These are phyloP conservation scores for Cercospora sesami DNA, from an alignment of 2,329 filamentous ascomycete species.

Conservation along the genomic window DNA sequence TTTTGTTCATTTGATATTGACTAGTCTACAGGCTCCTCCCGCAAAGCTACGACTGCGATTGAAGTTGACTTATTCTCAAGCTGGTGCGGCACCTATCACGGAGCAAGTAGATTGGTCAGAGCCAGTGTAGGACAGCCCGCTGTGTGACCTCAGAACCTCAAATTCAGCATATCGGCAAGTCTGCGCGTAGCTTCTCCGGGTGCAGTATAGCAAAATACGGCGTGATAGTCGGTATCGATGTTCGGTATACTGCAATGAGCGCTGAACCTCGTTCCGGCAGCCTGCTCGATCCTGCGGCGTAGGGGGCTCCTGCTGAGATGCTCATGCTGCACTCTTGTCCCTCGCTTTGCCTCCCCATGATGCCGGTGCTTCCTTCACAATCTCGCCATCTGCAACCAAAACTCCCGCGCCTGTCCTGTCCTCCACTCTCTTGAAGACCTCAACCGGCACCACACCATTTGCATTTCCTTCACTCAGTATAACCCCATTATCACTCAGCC, in stretches of 20 bases:
- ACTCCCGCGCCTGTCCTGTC: conserved; percentile 61
- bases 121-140: conserved; percentile 47
- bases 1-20: conserved; percentile 12
- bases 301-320: background rate
- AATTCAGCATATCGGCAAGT: background rate
- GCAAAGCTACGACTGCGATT: conserved; percentile 74
- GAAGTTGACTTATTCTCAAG: conserved; percentile 76
- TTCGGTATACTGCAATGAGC: background rate
- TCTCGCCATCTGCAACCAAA: conserved; percentile 69
- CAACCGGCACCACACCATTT: conserved; percentile 62
- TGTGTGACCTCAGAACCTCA: background rate
- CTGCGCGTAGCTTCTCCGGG: background rate
- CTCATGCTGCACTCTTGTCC: background rate
- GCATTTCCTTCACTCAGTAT: conserved; percentile 52
- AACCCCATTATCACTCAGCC: conserved; percentile 50
- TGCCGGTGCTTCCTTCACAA: conserved; percentile 66
- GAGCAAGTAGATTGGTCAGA: conserved; percentile 98
- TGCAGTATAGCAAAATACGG: background rate
- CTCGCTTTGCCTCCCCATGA: conserved; percentile 45
- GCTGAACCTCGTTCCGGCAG: background rate
- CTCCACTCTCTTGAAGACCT: conserved; percentile 71
- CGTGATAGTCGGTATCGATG: background rate
- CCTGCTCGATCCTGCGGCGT: background rate
- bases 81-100: conserved; percentile 68
- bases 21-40: conserved; percentile 61